Base-by-base conservation (phyloP, 148 eudicot genomes). In the Cornus kousa region DNA sequence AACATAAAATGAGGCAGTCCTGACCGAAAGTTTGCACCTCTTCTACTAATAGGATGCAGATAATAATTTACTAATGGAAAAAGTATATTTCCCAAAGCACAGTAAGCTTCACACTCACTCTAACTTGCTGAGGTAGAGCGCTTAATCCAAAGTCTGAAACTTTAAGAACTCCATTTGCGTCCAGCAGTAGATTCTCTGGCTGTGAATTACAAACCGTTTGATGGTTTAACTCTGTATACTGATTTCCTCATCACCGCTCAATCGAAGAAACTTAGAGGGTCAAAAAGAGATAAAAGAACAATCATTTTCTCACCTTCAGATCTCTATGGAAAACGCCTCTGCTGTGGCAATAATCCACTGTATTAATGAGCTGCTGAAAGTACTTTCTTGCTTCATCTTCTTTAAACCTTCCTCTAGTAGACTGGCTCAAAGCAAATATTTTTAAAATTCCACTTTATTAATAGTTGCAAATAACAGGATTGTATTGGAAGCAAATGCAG, bases 291-390 rank as follows among this genome's bases (percentile, higher is more conserved):
- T 11, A 67, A 53, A 64, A 68, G 14, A 35, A 57, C 60, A 35
- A 22, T 31, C 28, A 53, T 9, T 50, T 9, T 20, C 48, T 86
- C 57, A 92, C 66, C 93, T 94, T 94, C 57, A 94, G 86, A 72
- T 94, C 98, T 79, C 98, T 88, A 76, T 94, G 98, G 83, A 83
- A 94, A 77, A 94, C 98, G 43, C 97, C 95, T 82, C 97, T 87
- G 83, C 98, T 94, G 74, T 94, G 98, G 83, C 98, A 94, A 77
- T 89, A 94, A 84, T 92, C 98, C 67, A 94, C 97, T 66, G 97
- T 92, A 74, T 92, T 89, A 48, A 92, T 86, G 74, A 94, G 90
- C 88, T 94, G 94, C 90, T 92, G 97, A 82, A 94, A 92, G 73
- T 92, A 94, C 82, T 89, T 90, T 73, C 94, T 89, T 70, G 97